Evolutionary conservation across 1,139 yeast genomes (phyloP).

Genomic region (Pichia cactophila): DNA sequence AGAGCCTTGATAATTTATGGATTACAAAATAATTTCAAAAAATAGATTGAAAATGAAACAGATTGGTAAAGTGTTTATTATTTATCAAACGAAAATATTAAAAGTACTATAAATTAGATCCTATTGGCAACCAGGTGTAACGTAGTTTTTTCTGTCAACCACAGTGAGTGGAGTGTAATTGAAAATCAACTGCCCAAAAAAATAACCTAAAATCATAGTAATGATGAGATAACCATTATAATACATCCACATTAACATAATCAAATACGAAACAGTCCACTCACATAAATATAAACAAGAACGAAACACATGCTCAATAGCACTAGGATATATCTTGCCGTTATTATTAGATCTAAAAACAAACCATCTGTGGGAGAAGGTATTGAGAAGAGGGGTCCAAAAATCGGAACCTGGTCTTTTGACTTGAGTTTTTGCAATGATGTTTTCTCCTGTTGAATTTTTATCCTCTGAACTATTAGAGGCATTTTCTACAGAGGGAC

Average conservation of each 20-base stretch:
- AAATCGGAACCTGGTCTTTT: slow-evolving; percentile 15
- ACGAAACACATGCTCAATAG: slow-evolving; percentile 44
- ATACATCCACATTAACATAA: slow-evolving; percentile 69
- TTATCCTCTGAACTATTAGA: not conserved
- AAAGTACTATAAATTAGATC: too few relatives aligned
- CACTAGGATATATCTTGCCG: slow-evolving; percentile 30
- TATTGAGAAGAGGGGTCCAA: slow-evolving; percentile 27
- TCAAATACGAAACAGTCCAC: slow-evolving; percentile 56
- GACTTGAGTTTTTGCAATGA: not conserved
- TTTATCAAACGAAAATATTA: too few relatives aligned
- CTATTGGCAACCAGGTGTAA: not conserved
- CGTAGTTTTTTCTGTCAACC: not conserved
- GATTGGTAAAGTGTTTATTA: too few relatives aligned
- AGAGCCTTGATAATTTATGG: too few relatives aligned
- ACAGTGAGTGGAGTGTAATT: slow-evolving; percentile 35
- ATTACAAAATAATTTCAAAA: too few relatives aligned
- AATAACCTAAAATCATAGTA: slow-evolving; percentile 55
- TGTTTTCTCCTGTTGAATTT: not conserved
- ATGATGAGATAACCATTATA: slow-evolving; percentile 63
- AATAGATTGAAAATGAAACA: too few relatives aligned
- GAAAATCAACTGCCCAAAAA: slow-evolving; percentile 49
- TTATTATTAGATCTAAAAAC: slow-evolving; percentile 14
- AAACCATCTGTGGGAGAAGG: slow-evolving; percentile 39
- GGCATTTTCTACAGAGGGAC: slow-evolving; percentile 4
- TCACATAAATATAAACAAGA: slow-evolving; percentile 45